Evolutionary conservation across 768 basidiomycete genomes (phyloP).

Genomic region (Tephrocybe sp.): DNA sequence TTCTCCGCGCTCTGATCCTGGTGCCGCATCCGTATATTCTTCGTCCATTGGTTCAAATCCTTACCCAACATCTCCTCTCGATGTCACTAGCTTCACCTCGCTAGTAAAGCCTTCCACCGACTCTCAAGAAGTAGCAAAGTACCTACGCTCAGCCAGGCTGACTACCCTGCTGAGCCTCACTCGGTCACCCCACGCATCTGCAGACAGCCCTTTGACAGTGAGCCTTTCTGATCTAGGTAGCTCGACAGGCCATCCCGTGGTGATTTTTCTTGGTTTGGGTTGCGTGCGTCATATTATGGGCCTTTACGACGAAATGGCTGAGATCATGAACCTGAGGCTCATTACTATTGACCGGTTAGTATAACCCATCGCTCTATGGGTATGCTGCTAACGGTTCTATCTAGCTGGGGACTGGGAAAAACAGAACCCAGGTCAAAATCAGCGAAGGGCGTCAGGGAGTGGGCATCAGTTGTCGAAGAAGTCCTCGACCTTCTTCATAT

Average conservation of each 20-base stretch:
- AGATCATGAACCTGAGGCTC: constrained; percentile 77
- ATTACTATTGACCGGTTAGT: constrained; percentile 90
- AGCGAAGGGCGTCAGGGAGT: constrained; percentile 80
- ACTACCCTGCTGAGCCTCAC: constrained; percentile 81
- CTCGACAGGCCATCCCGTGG: constrained; percentile 79
- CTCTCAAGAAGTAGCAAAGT: constrained; percentile 78
- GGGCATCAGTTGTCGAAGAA: constrained; percentile 89
- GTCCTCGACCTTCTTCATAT: constrained; percentile 81
- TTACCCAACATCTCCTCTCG: constrained; percentile 47
- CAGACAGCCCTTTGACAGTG: constrained; percentile 71
- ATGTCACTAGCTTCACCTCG: constrained; percentile 36
- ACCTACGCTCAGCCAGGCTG: constrained; percentile 81
- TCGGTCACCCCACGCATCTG: constrained; percentile 75
- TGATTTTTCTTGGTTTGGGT: constrained; percentile 91
- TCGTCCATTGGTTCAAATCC: constrained; percentile 47
- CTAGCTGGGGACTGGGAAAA: constrained; percentile 89
- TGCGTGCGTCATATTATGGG: constrained; percentile 95
- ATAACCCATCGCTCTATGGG: not conserved
- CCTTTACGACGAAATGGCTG: constrained; percentile 94
- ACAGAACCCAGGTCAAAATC: constrained; percentile 71
- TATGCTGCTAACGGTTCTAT: constrained; percentile 14
- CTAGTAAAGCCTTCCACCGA: constrained; percentile 42
- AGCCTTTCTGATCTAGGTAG: constrained; percentile 93
- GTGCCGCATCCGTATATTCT: constrained; percentile 48
- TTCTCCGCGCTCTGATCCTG: constrained; percentile 56